Evolutionary conservation across 2,329 filamentous ascomycete species (phyloP), one percentile per base, ranked within the genome.

Genomic region (Fusarium piperis): DNA sequence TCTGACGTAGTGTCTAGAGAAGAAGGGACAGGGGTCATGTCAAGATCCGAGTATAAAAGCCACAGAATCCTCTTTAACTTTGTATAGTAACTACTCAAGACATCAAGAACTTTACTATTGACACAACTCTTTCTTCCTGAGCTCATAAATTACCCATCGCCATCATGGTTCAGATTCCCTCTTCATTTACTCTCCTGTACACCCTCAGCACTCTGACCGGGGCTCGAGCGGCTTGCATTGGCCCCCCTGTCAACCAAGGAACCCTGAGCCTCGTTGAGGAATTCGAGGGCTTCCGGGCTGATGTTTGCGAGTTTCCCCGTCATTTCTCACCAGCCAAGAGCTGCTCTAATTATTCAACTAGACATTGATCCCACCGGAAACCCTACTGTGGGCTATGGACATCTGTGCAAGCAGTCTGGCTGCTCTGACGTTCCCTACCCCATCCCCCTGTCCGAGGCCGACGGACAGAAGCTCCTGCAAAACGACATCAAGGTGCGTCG

Each of bases 341-440:
- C 30, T 30, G 10, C 26, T 30, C 52, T 65, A 26, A 67, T 11
- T 4, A 3, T 18, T 26, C 2, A 39, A 4, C 3, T 7, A 75
- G 75, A 78, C 51, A 65, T 51, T 18, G 85, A 87, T 65, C 81
- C 85, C 18, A 81, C 82, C 41, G 85, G 85, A 38, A 78, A 83
- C 38, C 83, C 84, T 1, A 87, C 84, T 13, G 82, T 87, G 3
- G 85, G 85, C 8, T 87, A 86, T 68, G 85, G 85, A 33, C 86
- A 87, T 72, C 78, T 85, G 28, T 87, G 85, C 78, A 67, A 75
- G 59, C 78, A 81, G 18, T 68, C 76, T 11, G 77, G 73, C n/a
- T 87, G 85, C 78, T 71, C 80, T 1, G 85, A 87, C 33, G 81
- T 87, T 18, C 73, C 77, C 9, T 86, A 85, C 72, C 65, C 78